Conservation (phyloP, 805 yeast species). For the Yamadazyma philogaea region DNA sequence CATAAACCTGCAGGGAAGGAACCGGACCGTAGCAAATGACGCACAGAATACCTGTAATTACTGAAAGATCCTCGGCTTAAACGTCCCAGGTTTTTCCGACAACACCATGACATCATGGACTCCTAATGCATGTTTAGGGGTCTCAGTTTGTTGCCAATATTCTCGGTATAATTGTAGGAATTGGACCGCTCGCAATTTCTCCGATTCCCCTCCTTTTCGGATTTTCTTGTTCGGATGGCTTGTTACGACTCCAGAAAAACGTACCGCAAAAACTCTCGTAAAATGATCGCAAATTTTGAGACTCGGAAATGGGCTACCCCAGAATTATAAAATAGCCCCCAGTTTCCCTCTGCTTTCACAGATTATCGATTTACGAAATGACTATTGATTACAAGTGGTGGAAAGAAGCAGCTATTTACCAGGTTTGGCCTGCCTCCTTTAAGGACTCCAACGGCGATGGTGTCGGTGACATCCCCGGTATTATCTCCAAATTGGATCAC, state of each 20-base stretch:
- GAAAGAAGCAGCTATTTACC: conserved; percentile 56
- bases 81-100: no score
- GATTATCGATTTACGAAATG: background rate
- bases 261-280: conserved; percentile 7
- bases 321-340: background rate
- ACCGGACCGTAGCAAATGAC: no score
- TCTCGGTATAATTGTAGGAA: no score
- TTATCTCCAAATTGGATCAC: conserved; percentile 50
- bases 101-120: no score
- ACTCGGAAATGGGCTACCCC: conserved; percentile 3
- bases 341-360: background rate
- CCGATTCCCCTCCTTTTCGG: background rate
- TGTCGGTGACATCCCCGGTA: conserved; percentile 55
- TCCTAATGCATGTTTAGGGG: no score
- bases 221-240: background rate
- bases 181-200: no score
- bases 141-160: no score
- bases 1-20: no score
- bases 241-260: background rate
- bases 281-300: conserved; percentile 7
- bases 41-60: no score
- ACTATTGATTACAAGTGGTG: conserved; percentile 39
- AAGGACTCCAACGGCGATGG: conserved; percentile 61
- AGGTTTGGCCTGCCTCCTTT: conserved; percentile 60
- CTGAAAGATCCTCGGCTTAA: no score